Conservation (phyloP, 495 filamentous ascomycete genomes). For the Lophium mytilinum region DNA sequence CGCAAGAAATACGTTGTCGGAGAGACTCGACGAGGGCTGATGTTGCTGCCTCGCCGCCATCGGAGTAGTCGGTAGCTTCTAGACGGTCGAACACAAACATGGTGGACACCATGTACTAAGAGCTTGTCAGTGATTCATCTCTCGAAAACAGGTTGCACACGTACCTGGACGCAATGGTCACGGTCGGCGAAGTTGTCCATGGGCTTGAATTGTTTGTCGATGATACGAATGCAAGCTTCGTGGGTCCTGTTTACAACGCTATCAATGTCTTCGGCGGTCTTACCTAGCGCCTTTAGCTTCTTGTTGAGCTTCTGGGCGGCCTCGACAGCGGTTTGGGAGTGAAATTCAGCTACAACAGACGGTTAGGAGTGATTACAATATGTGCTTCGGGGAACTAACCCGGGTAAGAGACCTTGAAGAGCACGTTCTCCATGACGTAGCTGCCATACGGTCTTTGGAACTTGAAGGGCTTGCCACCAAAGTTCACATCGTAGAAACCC, state of each 20-base stretch:
- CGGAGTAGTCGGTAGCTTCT: constrained; percentile 83
- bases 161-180: constrained; percentile 90
- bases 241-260: constrained; percentile 88
- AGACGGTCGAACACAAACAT: constrained; percentile 93
- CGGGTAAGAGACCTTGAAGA: constrained; percentile 98
- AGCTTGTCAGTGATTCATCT: constrained; percentile 9
- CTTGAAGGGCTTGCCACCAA: constrained; percentile 81
- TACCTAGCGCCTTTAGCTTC: constrained; percentile 74
- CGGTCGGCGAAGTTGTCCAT: constrained; percentile 99
- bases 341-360: constrained; percentile 70
- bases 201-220: constrained; percentile 99
- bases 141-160: background rate
- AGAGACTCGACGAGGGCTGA: constrained; percentile 83
- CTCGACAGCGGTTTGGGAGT: constrained; percentile 97
- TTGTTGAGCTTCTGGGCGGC: constrained; percentile 79
- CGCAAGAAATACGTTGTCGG: constrained; percentile 83
- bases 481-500: constrained; percentile 98
- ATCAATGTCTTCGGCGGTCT: constrained; percentile 92
- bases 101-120: constrained; percentile 84
- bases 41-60: constrained; percentile 83
- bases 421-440: constrained; percentile 99
- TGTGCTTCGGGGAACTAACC: constrained; percentile 43
- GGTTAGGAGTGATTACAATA: background rate
- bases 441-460: constrained; percentile 94
- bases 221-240: constrained; percentile 96